A percentile compares a stretch with the other conserved stretches of the same genome.
Evolutionary conservation across 2,329 filamentous ascomycete genomes (phyloP).

Genomic region (Nothophoma quercina): DNA sequence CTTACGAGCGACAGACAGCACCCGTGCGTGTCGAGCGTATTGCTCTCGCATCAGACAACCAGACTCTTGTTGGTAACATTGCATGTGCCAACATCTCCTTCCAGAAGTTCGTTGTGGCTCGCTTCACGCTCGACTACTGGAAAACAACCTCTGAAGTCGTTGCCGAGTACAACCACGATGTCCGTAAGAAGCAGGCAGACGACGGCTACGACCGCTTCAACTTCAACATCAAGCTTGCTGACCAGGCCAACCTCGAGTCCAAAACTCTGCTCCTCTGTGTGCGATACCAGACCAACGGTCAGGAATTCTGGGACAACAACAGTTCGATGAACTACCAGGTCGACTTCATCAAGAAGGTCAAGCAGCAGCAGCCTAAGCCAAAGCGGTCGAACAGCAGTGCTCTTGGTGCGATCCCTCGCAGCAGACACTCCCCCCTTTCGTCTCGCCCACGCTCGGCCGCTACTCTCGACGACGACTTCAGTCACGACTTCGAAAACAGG

Average conservation of each 20-base stretch:
- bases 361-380: slow-evolving; percentile 56
- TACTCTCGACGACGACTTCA: slow-evolving; percentile 74
- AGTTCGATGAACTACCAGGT: slow-evolving; percentile 86
- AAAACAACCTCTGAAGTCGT: slow-evolving; percentile 95
- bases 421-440: slow-evolving; percentile 57
- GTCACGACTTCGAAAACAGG: slow-evolving; percentile 61
- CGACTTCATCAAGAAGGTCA: slow-evolving; percentile 84
- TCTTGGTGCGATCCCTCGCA: slow-evolving; percentile 59
- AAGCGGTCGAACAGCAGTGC: slow-evolving; percentile 58
- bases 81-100: slow-evolving; percentile 89
- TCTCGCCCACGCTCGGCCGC: slow-evolving; percentile 56
- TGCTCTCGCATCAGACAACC: slow-evolving; percentile 87
- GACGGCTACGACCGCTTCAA: slow-evolving; percentile 86
- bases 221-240: slow-evolving; percentile 91
- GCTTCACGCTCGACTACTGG: slow-evolving; percentile 98
- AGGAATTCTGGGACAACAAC: slow-evolving; percentile 98
- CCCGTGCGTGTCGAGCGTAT: slow-evolving; percentile 85
- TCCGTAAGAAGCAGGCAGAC: slow-evolving; percentile 69
- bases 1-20: slow-evolving; percentile 66
- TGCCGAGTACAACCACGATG: slow-evolving; percentile 85
- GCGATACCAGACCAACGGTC: slow-evolving; percentile 82
- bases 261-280: slow-evolving; percentile 95
- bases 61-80: slow-evolving; percentile 81
- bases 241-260: slow-evolving; percentile 87
- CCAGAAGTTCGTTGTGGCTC: slow-evolving; percentile 85